Evolutionary conservation across 192 early-diverging fungal genomes (phyloP).

Genomic region (Umbelopsis sp.): DNA sequence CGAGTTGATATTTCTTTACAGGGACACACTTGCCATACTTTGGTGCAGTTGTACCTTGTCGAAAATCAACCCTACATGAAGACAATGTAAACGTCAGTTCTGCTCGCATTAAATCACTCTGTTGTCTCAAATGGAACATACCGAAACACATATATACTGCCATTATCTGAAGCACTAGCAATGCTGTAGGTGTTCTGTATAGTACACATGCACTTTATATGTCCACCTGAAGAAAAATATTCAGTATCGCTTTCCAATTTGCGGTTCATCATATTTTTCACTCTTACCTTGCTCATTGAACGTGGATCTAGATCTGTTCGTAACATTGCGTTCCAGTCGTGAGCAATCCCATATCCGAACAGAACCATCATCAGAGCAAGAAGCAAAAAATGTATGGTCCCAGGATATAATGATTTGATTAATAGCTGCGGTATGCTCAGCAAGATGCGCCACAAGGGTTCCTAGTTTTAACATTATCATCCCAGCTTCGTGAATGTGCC

Average conservation of each 20-base stretch:
- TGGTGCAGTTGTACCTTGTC: conserved; percentile 32
- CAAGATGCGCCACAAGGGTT: conserved; percentile 75
- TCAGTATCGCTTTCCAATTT: neutral
- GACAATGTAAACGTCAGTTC: neutral
- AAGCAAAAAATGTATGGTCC: conserved; percentile 76
- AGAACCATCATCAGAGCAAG: conserved; percentile 83
- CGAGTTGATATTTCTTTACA: conserved; percentile 57
- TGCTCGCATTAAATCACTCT: no score
- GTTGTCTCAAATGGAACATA: conserved; percentile 26
- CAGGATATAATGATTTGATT: conserved; percentile 69
- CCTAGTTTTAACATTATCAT: conserved; percentile 31
- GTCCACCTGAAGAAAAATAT: conserved; percentile 58
- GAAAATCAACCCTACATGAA: conserved; percentile 54
- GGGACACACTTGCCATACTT: conserved; percentile 70
- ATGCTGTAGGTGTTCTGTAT: conserved; percentile 80
- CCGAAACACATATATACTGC: conserved; percentile 77
- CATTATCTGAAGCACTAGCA: conserved; percentile 79
- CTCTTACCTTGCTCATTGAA: conserved; percentile 66
- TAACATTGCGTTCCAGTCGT: conserved; percentile 82
- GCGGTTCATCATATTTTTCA: neutral
- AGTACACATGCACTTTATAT: conserved; percentile 77
- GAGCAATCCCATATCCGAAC: conserved; percentile 84
- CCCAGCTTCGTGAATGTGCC: no score
- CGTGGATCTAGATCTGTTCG: conserved; percentile 72
- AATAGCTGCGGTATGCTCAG: conserved; percentile 83